Base-by-base conservation (phyloP, 1,284 basidiomycete genomes). In the Amylostereum areolatum region DNA sequence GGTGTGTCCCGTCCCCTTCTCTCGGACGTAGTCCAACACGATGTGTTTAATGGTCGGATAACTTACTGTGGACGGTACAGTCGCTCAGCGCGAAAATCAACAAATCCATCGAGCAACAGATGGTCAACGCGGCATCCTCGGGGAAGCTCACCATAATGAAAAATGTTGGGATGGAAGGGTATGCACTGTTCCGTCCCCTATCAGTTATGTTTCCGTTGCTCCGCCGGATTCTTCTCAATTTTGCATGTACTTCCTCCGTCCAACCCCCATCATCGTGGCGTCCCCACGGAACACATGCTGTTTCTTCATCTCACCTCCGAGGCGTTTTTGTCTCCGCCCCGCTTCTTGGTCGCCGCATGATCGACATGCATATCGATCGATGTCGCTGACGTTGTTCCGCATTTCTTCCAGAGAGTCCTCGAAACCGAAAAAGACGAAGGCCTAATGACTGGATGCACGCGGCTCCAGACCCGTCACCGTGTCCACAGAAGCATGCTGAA, bases 71-170 rank as follows among this genome's bases (percentile, higher is more conserved):
- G 18, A 18, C 18, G 18, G 18, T 18, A 3, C 63, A 94, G 92
- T 73, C 78, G 59, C 73, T 96, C 54, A 88, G 86, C 54, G 84
- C 89, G 49, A 92, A 92, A 68, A 93, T 95, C 64, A 92, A 89
- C 65, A 83, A 81, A 64, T 89, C 86, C 31, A 92, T 96, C 59
- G 92, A 96, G 67, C 76, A 79, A 51, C 91, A 94, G 68, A 89
- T 92, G 82, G 89, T 91, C 30, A 72, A 81, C 47, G 89, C 90
- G n/a, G 91, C 92, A 9, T 89, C 86, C 5, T 74, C 81, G 35
- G 87, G 89, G 47, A 91, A 90, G 65, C 73, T 94, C 52, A 91
- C 88, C 28, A 93, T 95, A 66, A 91, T 95, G 90, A 88, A 85
- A 69, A 80, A 81, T 54, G 64, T 70, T 31, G 70, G 65, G 28